These are phyloP conservation scores for Cercospora sojina DNA, from an alignment of 2,329 filamentous ascomycete species.

Conservation along the genomic window DNA sequence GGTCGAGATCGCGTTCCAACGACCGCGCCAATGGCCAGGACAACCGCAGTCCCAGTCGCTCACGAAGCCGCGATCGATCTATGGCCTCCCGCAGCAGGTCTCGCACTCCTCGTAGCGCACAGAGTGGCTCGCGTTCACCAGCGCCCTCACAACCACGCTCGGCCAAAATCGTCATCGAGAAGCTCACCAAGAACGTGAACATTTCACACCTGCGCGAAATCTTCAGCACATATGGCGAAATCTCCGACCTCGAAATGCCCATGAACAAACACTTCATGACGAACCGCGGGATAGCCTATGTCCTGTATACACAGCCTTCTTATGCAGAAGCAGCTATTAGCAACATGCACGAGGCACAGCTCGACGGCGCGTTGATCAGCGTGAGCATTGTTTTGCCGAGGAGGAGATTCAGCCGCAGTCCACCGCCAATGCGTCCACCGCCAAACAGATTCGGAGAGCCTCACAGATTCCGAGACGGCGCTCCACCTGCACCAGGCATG, in stretches of 20 bases:
- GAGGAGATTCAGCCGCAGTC: slow-evolving; percentile 76
- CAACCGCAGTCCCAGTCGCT: slow-evolving; percentile 32
- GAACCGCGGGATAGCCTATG: slow-evolving; percentile 91
- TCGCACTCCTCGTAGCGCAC: slow-evolving; percentile 13
- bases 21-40: slow-evolving; percentile 37
- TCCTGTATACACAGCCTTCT: slow-evolving; percentile 72
- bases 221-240: slow-evolving; percentile 82
- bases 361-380: slow-evolving; percentile 74
- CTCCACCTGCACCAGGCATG: slow-evolving; percentile 31
- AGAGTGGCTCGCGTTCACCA: slow-evolving; percentile 21
- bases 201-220: slow-evolving; percentile 87
- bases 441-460: slow-evolving; percentile 50
- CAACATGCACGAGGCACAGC: slow-evolving; percentile 95
- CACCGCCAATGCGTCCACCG: slow-evolving; percentile 67
- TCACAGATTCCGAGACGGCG: slow-evolving; percentile 35
- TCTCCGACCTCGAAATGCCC: slow-evolving; percentile 84
- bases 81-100: slow-evolving; percentile 30
- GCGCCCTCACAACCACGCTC: slow-evolving; percentile 27
- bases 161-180: slow-evolving; percentile 85
- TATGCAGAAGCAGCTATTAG: slow-evolving; percentile 80
- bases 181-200: slow-evolving; percentile 91
- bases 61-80: slow-evolving; percentile 35
- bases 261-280: slow-evolving; percentile 82
- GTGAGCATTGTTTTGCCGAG: slow-evolving; percentile 86
- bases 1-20: slow-evolving; percentile 30